Conservation (phyloP, 306 rosid species). For the Canavalia gladiata region DNA sequence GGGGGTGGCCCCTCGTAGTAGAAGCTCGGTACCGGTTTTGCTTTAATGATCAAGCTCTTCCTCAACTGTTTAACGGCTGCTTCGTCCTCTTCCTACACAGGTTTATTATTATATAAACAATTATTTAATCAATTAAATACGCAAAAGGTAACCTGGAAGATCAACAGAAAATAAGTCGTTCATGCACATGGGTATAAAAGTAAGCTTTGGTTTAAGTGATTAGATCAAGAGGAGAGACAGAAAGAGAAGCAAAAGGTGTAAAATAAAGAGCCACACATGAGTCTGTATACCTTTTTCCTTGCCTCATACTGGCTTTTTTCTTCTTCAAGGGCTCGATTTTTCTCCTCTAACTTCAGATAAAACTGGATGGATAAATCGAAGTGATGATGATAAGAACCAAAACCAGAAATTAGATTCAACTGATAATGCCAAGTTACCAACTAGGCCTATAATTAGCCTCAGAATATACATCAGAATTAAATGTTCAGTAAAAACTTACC, state of each 20-base stretch:
- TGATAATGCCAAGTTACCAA: neutral
- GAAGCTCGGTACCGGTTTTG: constrained; percentile 96
- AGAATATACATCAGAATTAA: constrained; percentile 37
- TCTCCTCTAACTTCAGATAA: constrained; percentile 89
- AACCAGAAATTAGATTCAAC: constrained; percentile 41
- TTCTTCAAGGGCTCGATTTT: constrained; percentile 87
- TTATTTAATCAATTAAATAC: neutral
- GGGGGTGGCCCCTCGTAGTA: constrained; percentile 94
- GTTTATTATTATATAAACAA: constrained; percentile 38
- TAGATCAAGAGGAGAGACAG: constrained; percentile 16
- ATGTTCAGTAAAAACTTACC: constrained; percentile 60
- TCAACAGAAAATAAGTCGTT: constrained; percentile 25
- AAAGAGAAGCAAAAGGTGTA: neutral
- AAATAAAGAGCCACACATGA: neutral
- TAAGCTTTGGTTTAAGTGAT: constrained; percentile 31
- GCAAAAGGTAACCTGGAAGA: constrained; percentile 29
- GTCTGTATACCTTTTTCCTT: constrained; percentile 71
- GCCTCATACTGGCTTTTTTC: constrained; percentile 82
- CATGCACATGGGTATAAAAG: constrained; percentile 15
- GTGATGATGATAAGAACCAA: constrained; percentile 41
- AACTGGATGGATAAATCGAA: constrained; percentile 64
- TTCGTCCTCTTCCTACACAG: constrained; percentile 90
- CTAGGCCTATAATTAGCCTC: constrained; percentile 22
- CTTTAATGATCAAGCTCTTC: constrained; percentile 86
- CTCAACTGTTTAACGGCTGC: constrained; percentile 89